Evolutionary conservation across 2,329 filamentous ascomycete species (phyloP), one percentile per base, ranked within the genome.

Genomic region (Arthrobotrys pseudoclavata): DNA sequence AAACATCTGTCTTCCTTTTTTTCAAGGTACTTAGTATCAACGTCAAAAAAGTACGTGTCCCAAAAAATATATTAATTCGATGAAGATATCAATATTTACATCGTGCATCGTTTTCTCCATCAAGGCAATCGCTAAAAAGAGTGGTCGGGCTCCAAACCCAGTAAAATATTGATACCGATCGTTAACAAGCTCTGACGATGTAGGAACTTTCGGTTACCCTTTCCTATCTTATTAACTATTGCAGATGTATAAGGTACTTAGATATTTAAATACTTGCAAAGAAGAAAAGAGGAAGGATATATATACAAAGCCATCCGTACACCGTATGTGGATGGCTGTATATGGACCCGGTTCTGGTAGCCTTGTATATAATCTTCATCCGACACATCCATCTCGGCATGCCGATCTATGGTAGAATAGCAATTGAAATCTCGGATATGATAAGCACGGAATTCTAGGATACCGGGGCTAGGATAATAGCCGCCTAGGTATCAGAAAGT

Each of bases 341-440:
- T 31, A 31, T 7, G 29, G 22, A 12, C 50, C n/a, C 6, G 24
- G 26, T 12, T 52, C 24, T 40, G 68, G 29, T 47, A 48, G 48
- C 18, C 57, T 22, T 47, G 53, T 15, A 40, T 15, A 40, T 72
- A 72, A n/a, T n/a, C n/a, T 72, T 66, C 60, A 72, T 66, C 60
- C 61, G 60, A 45, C 45, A 40, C 7, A 48, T 9, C 48, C 68
- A 64, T 37, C 26, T 15, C 60, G 50, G 69, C 69, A 66, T 72
- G 69, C 60, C 60, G 69, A 72, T 72, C 69, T 72, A 12, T 72
- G 50, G 69, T 60, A 66, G 50, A 66, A 72, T 72, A 29, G 26
- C 48, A 72, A 72, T 72, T 66, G 60, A 57, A 72, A 72, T 72
- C 40, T 72, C 69, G 69, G 69, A 72, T 72, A 50, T 18, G 57